A percentile compares a stretch with the other conserved stretches of the same genome.
phyloP scores from a whole-genome alignment of 2,329 filamentous ascomycete genomes.

The Tolypocladium tundrense region DNA sequence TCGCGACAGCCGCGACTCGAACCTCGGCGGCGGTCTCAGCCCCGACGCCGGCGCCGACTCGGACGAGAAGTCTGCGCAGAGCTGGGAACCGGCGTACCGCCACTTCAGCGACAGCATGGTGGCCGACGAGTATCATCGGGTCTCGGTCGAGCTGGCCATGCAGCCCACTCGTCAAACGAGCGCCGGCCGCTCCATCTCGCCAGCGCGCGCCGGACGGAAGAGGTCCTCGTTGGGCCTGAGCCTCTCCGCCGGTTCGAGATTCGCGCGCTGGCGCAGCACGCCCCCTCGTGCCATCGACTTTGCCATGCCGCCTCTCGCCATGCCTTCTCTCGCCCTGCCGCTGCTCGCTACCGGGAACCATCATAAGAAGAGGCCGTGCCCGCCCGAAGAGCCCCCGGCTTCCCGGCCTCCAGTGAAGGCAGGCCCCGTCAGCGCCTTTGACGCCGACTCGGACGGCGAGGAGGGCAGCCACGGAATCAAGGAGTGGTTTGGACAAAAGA shows the following conservation, averaged over 20 bases:
- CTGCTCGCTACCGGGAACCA: background rate
- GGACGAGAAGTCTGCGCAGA: slow-evolving; percentile 3
- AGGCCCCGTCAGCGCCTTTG: slow-evolving; percentile 19
- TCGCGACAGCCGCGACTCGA: slow-evolving; percentile 2
- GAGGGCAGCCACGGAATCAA: slow-evolving; percentile 7
- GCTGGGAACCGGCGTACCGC: slow-evolving; percentile 11
- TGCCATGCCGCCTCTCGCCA: background rate
- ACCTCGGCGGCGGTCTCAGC: background rate
- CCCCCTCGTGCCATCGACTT: slow-evolving; percentile 2
- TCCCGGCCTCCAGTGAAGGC: background rate
- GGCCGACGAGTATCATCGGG: slow-evolving; percentile 24
- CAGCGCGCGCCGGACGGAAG: slow-evolving; percentile 3
- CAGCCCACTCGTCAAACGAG: background rate
- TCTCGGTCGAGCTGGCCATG: slow-evolving; percentile 20
- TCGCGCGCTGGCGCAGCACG: slow-evolving; percentile 15
- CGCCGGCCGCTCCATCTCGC: background rate
- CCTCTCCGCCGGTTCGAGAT: slow-evolving; percentile 14
- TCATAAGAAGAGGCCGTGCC: background rate
- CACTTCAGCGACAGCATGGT: slow-evolving; percentile 20
- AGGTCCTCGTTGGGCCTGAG: slow-evolving; percentile 12
- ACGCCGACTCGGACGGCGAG: slow-evolving; percentile 21
- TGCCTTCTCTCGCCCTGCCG: background rate
- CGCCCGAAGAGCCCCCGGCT: background rate
- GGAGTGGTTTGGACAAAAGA: slow-evolving; percentile 6
- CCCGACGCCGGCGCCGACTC: background rate